Base-by-base conservation (phyloP, 1,139 yeast genomes). In the Sugiyamaella japonica region DNA sequence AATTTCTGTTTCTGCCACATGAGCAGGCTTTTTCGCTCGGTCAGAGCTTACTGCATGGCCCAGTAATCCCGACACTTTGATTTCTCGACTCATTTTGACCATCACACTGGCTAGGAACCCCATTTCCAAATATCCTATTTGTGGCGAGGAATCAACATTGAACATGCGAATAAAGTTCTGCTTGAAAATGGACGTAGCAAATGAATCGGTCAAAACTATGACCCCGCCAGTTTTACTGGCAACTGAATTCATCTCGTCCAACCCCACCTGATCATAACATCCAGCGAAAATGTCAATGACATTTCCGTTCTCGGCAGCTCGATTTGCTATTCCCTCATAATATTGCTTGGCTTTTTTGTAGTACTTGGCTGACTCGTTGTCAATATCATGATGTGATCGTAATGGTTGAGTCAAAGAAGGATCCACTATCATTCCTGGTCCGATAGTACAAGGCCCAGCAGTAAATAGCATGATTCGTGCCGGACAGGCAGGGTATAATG, bases 261-360 rank as follows among this genome's bases (percentile, higher is more conserved):
- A 83, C 70, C 98, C 98, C 60, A 90, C 86, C 76, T 91, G 98
- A 73, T 91, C 98, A 69, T 89, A 89, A 75, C 97, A 90, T 56
- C 97, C 97, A 46, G 96, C 97, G 72, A 89, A 90, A 48, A 91
- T 81, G 73, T 91, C 97, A 54, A 91, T 82, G 16, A 89, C 81
- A 67, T 88, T 96, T 28, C 90, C 86, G 68, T 86, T 85, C 52
- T 82, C 80, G 43, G 85, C 74, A 8, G 84, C 84, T 66, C 86
- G 85, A 45, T 82, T 79, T 29, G 95, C 88, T 48, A 91, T 71
- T 28, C 78, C 75, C 63, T 87, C 93, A 72, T 89, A 91, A 67
- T 82, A 90, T 69, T 88, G 86, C 61, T 77, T 79, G 1, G 97
- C 95, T 68, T 87, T 87, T 70, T 89, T 89, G 74, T 84, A 89